Conservation (phyloP, 352 stramenopile species). For the Halophytophthora polymorphica region DNA sequence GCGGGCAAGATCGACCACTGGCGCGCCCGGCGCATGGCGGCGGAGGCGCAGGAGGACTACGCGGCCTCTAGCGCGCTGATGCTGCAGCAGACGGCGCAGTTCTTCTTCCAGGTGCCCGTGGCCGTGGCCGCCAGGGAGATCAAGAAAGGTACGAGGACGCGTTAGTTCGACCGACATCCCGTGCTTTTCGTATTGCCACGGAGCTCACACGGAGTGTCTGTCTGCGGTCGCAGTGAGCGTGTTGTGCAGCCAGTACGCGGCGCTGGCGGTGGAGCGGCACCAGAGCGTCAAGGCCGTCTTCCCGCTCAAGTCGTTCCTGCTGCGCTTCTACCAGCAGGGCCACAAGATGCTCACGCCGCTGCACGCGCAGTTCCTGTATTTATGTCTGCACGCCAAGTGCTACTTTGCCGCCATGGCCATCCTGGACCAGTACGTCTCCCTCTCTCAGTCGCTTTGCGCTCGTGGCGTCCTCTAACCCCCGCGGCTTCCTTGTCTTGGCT, state of each 20-base stretch:
- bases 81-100: slow-evolving; percentile 44
- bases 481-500: neutral
- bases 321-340: slow-evolving; percentile 54
- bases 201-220: neutral
- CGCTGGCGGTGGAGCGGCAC: slow-evolving; percentile 42
- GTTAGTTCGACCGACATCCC: neutral
- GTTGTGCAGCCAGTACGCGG: slow-evolving; percentile 48
- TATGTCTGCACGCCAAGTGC: slow-evolving; percentile 78
- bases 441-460: neutral
- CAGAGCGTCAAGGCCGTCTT: slow-evolving; percentile 65
- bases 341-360: slow-evolving; percentile 57
- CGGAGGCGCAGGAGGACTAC: slow-evolving; percentile 25
- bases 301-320: slow-evolving; percentile 66
- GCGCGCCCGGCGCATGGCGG: slow-evolving; percentile 17
- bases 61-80: slow-evolving; percentile 17
- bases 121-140: slow-evolving; percentile 56
- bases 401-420: slow-evolving; percentile 72
- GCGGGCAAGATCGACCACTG: slow-evolving; percentile 51
- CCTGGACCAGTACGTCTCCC: slow-evolving; percentile 53
- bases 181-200: neutral
- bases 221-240: slow-evolving; percentile 36
- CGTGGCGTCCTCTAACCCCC: too few species aligned
- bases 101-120: slow-evolving; percentile 49
- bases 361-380: slow-evolving; percentile 73
- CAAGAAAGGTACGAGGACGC: slow-evolving; percentile 29